Conservation (phyloP, 441 rosid species). For the Gossypium laxum region DNA sequence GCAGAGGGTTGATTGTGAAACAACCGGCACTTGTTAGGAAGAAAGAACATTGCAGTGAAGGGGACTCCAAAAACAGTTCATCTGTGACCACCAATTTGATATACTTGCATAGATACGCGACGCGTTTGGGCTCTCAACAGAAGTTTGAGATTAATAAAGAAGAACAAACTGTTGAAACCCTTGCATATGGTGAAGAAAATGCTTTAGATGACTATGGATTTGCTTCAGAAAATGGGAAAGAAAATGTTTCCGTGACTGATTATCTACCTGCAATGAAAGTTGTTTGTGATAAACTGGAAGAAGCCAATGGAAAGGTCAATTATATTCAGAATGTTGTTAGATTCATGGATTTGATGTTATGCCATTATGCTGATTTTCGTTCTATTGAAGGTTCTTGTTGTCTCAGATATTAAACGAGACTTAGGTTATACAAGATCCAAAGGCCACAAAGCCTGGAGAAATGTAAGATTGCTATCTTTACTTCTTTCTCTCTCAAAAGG, state of each 20-base stretch:
- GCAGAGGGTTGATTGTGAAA: constrained; percentile 60
- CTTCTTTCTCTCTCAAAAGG: not conserved
- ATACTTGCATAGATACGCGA: constrained; percentile 66
- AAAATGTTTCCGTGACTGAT: constrained; percentile 65
- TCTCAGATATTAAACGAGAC: constrained; percentile 58
- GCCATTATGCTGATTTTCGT: constrained; percentile 23
- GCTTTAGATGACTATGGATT: constrained; percentile 27
- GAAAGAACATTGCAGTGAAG: constrained; percentile 51
- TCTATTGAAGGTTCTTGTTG: constrained; percentile 55
- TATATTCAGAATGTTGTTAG: constrained; percentile 10
- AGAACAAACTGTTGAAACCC: constrained; percentile 26
- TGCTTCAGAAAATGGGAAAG: constrained; percentile 32
- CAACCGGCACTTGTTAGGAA: constrained; percentile 67
- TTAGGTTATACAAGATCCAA: constrained; percentile 50
- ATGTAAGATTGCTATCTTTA: constrained; percentile 30
- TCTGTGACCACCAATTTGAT: constrained; percentile 55
- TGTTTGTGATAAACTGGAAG: constrained; percentile 71
- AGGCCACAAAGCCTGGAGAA: constrained; percentile 66
- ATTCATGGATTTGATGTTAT: constrained; percentile 11
- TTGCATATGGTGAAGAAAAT: constrained; percentile 30
- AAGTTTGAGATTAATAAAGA: constrained; percentile 64
- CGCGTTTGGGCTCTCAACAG: constrained; percentile 68
- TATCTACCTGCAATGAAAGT: constrained; percentile 74
- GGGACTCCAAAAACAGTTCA: constrained; percentile 49
- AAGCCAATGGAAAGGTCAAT: constrained; percentile 64